Evolutionary conservation across 1,284 basidiomycete species (phyloP).

Genomic region (Agroathelia rolfsii): DNA sequence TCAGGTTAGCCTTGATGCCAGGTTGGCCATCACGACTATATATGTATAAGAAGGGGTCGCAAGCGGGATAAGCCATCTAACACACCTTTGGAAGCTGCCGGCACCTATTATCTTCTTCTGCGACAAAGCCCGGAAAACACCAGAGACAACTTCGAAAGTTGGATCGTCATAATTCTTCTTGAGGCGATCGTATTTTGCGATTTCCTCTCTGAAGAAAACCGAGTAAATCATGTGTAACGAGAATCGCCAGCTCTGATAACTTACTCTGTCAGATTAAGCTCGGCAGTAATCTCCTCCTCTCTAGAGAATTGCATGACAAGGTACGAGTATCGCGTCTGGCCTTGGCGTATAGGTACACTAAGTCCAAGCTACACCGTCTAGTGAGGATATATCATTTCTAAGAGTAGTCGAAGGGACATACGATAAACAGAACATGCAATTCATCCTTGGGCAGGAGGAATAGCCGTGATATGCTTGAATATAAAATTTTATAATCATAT

Average conservation of each 20-base stretch:
- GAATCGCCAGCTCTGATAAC: conserved; percentile 18
- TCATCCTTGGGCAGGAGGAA: conserved; percentile 98
- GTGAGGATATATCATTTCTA: conserved; percentile 1
- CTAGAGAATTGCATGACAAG: conserved; percentile 95
- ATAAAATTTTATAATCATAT: conserved; percentile 98
- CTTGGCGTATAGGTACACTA: conserved; percentile 91
- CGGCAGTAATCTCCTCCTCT: conserved; percentile 95
- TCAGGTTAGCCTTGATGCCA: conserved; percentile 93
- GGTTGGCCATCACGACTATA: conserved; percentile 65
- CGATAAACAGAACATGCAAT: conserved; percentile 90
- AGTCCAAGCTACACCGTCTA: conserved; percentile 60
- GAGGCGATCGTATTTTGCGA: conserved; percentile 71
- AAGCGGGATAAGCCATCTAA: too few relatives aligned
- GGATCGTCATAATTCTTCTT: conserved; percentile 90
- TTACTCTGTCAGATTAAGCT: conserved; percentile 89
- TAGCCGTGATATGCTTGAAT: conserved; percentile 80
- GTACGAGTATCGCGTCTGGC: conserved; percentile 96
- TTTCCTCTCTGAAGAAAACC: conserved; percentile 43
- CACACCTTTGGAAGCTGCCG: conserved; percentile 76
- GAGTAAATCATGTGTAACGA: conserved; percentile 3
- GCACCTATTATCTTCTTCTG: conserved; percentile 87
- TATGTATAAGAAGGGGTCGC: not conserved
- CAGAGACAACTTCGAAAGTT: conserved; percentile 92
- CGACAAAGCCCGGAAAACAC: conserved; percentile 87
- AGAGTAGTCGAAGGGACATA: too few relatives aligned